Conservation (phyloP, 768 basidiomycete genomes). For the Mycena leptocephala region DNA sequence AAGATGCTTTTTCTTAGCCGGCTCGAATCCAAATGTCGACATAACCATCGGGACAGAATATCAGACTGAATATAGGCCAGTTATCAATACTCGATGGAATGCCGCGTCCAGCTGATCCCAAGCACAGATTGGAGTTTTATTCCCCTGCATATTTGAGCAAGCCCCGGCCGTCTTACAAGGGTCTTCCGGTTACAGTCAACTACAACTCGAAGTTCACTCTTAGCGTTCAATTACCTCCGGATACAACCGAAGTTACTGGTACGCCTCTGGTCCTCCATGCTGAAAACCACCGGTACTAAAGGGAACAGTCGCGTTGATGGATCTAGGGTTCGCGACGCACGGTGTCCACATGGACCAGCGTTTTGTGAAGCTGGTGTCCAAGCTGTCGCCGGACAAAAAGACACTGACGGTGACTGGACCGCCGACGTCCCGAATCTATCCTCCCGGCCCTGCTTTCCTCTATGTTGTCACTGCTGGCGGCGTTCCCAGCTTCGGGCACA, state of each 20-base stretch:
- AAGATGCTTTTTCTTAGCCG: too few species aligned
- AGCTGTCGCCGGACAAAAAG: too few species aligned
- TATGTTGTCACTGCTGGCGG: slow-evolving; percentile 27
- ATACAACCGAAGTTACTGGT: slow-evolving; percentile 12
- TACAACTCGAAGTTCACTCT: too few species aligned
- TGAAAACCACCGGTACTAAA: background rate
- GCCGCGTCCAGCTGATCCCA: background rate
- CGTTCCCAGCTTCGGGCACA: slow-evolving; percentile 29
- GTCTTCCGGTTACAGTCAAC: too few species aligned
- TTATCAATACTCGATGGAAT: background rate
- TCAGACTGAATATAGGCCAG: slow-evolving; percentile 18
- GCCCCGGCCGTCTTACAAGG: too few species aligned
- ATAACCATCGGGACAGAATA: slow-evolving; percentile 16
- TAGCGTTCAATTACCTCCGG: too few species aligned
- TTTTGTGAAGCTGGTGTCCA: too few species aligned
- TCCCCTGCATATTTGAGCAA: too few species aligned
- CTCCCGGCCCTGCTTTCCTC: slow-evolving; percentile 31
- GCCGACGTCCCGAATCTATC: slow-evolving; percentile 26
- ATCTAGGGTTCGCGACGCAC: too few species aligned
- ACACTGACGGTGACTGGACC: slow-evolving; percentile 23
- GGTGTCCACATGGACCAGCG: too few species aligned
- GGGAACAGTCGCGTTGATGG: slow-evolving; percentile 27
- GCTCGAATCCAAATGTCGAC: slow-evolving; percentile 63
- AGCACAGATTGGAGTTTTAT: slow-evolving; percentile 17
- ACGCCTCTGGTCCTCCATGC: slow-evolving; percentile 1